Evolutionary conservation across 768 basidiomycete species (phyloP), one percentile per base, ranked within the genome.

Genomic region (Boletus rubroflammeus): DNA sequence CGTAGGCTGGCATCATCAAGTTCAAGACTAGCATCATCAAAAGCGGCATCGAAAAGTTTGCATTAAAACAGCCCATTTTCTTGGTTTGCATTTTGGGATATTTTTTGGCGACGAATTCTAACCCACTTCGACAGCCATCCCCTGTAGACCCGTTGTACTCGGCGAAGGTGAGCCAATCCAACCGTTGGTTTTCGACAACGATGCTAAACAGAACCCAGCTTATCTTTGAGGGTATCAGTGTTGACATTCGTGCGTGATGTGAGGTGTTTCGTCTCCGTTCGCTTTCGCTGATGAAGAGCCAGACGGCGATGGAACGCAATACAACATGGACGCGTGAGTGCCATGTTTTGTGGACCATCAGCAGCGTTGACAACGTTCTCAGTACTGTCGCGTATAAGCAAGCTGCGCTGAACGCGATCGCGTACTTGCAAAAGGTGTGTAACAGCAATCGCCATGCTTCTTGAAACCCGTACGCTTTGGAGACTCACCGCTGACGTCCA

Each of bases 351-450:
- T n/a, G 13, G 15, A 43, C 13, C 8, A 43, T 31, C 19, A 0
- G 2, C 21, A 21, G 50, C 6, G 28, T 38, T 46, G 40, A 42
- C 47, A n/a, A n/a, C 10, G 19, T 21, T 25, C 32, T 29, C 47
- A 86, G 84, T 0, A 81, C 86, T 21, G 85, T 87, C 17, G 88
- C 89, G 3, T 90, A 86, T 67, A 89, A 90, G 65, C 86, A 88
- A 70, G 88, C 89, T 6, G 86, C 88, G 0, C 70, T 89, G 51
- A 89, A 89, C 60, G 79, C 85, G 2, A 90, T 91, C 48, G 78
- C 79, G 2, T 90, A 91, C 66, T 74, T 91, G 41, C 74, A 77
- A 73, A 86, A 86, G 77, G 83, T 82, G 47, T 26, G 65, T 57
- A 36, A 31, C 35, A 42, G 17, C 0, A 17, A 8, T 13, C 2